Percentiles rank a stretch among this genome's conserved stretches.
Evolutionary conservation across 225 moss, liverwort and hornwort genomes (phyloP).

Genomic region (Sphagnum contortum): DNA sequence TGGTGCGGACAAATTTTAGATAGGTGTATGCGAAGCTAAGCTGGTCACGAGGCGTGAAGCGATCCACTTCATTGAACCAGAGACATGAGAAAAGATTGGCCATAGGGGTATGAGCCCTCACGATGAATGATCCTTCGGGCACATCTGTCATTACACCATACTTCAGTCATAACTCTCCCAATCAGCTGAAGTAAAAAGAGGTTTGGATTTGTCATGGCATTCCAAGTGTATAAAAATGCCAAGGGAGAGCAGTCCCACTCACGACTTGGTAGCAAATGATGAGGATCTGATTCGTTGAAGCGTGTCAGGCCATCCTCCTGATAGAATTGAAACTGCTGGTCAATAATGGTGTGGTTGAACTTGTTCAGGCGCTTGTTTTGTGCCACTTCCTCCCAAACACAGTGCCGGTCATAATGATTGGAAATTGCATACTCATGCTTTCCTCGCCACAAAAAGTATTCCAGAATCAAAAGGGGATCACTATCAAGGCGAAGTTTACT

Average conservation of each 20-base stretch:
- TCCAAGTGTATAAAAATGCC: too few relatives aligned
- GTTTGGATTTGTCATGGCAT: too few relatives aligned
- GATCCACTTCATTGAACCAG: conserved; percentile 98
- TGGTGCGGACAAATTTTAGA: conserved; percentile 72
- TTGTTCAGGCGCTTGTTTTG: conserved; percentile 90
- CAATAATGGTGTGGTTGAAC: conserved; percentile 78
- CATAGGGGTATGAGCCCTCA: conserved; percentile 91
- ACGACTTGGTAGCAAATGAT: conserved; percentile 74
- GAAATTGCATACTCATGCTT: conserved; percentile 85
- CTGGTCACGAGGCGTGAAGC: conserved; percentile 90
- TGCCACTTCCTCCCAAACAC: conserved; percentile 93
- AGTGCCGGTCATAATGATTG: conserved; percentile 93
- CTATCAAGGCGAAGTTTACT: conserved; percentile 83
- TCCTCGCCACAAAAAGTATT: conserved; percentile 80
- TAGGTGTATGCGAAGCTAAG: conserved; percentile 92
- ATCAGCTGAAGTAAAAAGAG: too few relatives aligned
- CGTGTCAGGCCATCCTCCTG: conserved; percentile 69
- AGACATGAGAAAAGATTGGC: conserved; percentile 93
- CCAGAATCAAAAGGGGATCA: conserved; percentile 83
- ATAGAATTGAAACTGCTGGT: conserved; percentile 78
- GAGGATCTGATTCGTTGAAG: conserved; percentile 61
- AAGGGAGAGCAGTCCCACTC: conserved; percentile 12
- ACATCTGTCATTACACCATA: conserved; percentile 46
- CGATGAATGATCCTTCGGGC: conserved; percentile 90
- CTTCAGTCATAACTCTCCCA: too few relatives aligned